Base-by-base conservation (phyloP, 192 early-diverging fungal genomes). In the Funneliformis mosseae region DNA sequence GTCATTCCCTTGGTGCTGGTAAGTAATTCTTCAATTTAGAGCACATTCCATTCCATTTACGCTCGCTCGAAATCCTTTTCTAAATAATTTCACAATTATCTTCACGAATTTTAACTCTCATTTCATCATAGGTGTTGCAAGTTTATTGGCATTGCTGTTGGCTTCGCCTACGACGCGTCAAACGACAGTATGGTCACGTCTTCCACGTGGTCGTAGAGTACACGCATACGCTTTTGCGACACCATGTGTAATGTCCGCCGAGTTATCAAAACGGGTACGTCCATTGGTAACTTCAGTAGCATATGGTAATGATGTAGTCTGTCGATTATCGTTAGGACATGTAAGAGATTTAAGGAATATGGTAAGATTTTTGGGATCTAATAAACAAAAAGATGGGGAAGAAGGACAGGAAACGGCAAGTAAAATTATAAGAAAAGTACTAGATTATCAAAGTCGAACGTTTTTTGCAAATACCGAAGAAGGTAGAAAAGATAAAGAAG, bases 1-100 rank as follows among this genome's bases (percentile, higher is more conserved):
- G 88, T 6, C 88, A 89, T 77, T 86, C 85, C 0, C 76, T 89
- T n/a, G 88, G 88, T 11, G 88, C 88, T 1, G 88, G 85, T n/a
- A 84, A 33, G 64, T 78, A 48, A 27, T 62, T 14, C 41, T 38
- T 42, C 10, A 23, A 61, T 41, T 61, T 1, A 39, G 33, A 76
- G 27, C 50, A 70, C 18, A 70, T 70, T 8, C 11, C 9, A 66
- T 66, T 66, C n/a, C n/a, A n/a, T n/a, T n/a, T n/a, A n/a, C n/a
- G n/a, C n/a, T n/a, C n/a, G n/a, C n/a, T n/a, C 23, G 25, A 64
- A 64, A 25, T 64, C 9, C 5, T 27, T 12, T 66, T 28, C 23
- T 6, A 33, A 33, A 28, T 28, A 33, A 41, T n/a, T 42, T 14
- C 2, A 70, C 10, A 42, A 42, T 18, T 42, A 18, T 70, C 7